Percentiles rank a stretch among this genome's conserved stretches.
Evolutionary conservation across 2,329 filamentous ascomycete species (phyloP).

Genomic region (Botrytis porri): DNA sequence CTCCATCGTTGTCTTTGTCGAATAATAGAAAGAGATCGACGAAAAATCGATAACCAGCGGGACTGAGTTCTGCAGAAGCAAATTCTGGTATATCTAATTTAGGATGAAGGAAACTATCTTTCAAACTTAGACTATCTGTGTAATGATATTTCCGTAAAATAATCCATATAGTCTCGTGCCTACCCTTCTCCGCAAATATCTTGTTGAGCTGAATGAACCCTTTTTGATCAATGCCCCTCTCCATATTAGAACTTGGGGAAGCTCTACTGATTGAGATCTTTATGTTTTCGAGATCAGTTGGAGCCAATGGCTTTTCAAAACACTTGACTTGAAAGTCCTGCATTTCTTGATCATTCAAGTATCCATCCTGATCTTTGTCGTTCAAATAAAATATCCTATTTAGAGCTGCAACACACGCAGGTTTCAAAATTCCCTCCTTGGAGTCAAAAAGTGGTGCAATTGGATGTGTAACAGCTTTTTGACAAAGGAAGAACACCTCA

Average conservation of each 20-base stretch:
- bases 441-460: slow-evolving; percentile 96
- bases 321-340: slow-evolving; percentile 86
- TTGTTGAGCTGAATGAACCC: slow-evolving; percentile 92
- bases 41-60: slow-evolving; percentile 93
- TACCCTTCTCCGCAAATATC: slow-evolving; percentile 93
- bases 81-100: slow-evolving; percentile 93
- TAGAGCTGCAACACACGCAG: slow-evolving; percentile 80
- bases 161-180: slow-evolving; percentile 98
- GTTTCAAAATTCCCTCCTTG: slow-evolving; percentile 86
- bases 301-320: slow-evolving; percentile 81
- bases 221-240: slow-evolving; percentile 72
- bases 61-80: slow-evolving; percentile 89
- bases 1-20: slow-evolving; percentile 96
- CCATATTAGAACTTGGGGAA: slow-evolving; percentile 58
- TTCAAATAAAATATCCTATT: slow-evolving; percentile 92
- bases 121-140: slow-evolving; percentile 88
- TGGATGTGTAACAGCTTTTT: slow-evolving; percentile 95
- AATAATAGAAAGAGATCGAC: slow-evolving; percentile 93
- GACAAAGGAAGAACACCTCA: slow-evolving; percentile 94
- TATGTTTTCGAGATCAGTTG: slow-evolving; percentile 84
- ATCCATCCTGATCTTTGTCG: slow-evolving; percentile 94
- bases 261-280: slow-evolving; percentile 78
- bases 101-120: slow-evolving; percentile 86
- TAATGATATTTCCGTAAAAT: slow-evolving; percentile 94
- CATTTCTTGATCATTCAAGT: slow-evolving; percentile 86